These are phyloP conservation scores for Plasmodium inui DNA, from an alignment of 169 alveolate species.

Conservation along the genomic window DNA sequence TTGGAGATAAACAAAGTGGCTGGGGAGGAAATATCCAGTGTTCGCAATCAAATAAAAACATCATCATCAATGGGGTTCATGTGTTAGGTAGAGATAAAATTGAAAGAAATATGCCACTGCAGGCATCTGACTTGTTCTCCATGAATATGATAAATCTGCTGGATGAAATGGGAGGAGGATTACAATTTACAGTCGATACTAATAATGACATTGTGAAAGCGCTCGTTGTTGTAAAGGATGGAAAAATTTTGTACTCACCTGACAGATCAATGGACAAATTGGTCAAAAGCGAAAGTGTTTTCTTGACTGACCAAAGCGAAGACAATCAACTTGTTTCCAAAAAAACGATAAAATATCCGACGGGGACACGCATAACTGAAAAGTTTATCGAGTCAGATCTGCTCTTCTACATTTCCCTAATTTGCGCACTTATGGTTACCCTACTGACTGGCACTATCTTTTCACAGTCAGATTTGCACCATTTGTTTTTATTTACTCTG, in stretches of 20 bases:
- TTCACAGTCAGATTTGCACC: constrained; percentile 61
- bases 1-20: constrained; percentile 78
- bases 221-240: constrained; percentile 81
- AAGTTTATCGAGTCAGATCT: constrained; percentile 61
- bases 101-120: constrained; percentile 90
- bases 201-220: constrained; percentile 83
- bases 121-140: constrained; percentile 89
- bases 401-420: constrained; percentile 39
- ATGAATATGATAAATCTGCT: constrained; percentile 87
- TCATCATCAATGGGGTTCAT: constrained; percentile 87
- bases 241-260: constrained; percentile 78
- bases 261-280: constrained; percentile 26
- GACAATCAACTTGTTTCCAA: constrained; percentile 65
- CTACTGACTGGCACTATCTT: constrained; percentile 28
- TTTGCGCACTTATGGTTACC: constrained; percentile 16
- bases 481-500: constrained; percentile 45
- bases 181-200: constrained; percentile 80
- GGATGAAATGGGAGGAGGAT: constrained; percentile 87
- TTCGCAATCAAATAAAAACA: constrained; percentile 84
- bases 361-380: constrained; percentile 44
- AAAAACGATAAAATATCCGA: constrained; percentile 74
- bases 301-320: constrained; percentile 21
- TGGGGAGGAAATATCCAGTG: constrained; percentile 93
- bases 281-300: constrained; percentile 65
- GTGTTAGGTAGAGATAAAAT: constrained; percentile 91